Conservation (phyloP, 139 green algal genomes). For the Chlorella sp. region DNA sequence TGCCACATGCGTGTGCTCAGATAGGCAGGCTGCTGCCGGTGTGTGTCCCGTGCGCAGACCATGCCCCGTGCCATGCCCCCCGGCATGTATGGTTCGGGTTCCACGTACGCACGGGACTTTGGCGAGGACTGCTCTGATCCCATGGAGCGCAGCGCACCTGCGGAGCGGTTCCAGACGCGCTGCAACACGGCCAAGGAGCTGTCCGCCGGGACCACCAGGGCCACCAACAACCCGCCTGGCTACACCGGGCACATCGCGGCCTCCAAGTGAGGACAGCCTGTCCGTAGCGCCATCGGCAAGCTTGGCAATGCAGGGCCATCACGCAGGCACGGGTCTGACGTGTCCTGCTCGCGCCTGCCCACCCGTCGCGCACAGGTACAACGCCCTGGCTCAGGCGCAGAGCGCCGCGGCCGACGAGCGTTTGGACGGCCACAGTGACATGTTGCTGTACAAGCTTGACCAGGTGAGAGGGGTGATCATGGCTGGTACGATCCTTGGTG, state of each 20-base stretch:
- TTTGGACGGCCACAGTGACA: conserved; percentile 24
- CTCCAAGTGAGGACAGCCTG: conserved; percentile 14
- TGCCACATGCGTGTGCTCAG: no score
- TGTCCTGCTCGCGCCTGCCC: no score
- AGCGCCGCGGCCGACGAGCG: conserved; percentile 22
- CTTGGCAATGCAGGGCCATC: no score
- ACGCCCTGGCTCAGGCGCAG: no score
- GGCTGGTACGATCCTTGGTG: no score
- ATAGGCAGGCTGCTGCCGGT: no score
- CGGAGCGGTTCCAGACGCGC: conserved; percentile 26
- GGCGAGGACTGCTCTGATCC: conserved; percentile 29
- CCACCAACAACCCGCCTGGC: conserved; percentile 40
- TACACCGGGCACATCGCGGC: conserved; percentile 52
- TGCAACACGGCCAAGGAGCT: conserved; percentile 32
- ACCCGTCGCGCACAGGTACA: no score
- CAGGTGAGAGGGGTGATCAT: no score
- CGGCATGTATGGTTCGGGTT: conserved; percentile 14
- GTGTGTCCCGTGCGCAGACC: no score
- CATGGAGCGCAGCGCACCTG: conserved; percentile 24
- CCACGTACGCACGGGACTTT: conserved; percentile 24
- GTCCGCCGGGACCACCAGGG: conserved; percentile 41
- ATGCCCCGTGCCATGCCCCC: conserved; percentile 37
- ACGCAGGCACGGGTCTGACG: no score
- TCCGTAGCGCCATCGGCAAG: no score
- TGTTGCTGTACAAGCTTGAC: conserved; percentile 43